Evolutionary conservation across 2,329 filamentous ascomycete genomes (phyloP), one percentile per base, ranked within the genome.

Genomic region (Escovopsis sp.): DNA sequence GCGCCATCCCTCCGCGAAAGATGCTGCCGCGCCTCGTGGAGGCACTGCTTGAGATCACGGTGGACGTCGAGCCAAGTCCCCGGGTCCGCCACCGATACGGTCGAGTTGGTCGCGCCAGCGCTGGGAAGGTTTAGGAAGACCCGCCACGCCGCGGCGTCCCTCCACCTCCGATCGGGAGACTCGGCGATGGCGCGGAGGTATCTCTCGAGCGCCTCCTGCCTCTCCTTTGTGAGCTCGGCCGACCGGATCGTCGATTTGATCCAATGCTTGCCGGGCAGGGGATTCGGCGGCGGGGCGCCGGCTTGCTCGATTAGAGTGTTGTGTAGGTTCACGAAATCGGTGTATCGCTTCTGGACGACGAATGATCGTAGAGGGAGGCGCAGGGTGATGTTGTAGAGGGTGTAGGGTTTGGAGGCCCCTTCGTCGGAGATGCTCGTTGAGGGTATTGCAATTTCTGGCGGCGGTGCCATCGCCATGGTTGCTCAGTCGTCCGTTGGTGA

Each of bases 301-400:
- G 79, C 72, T 39, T 76, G 65, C 34, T 70, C 63, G 15, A 68
- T 67, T 8, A 93, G 70, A 4, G 71, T 62, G 27, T 66, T 59
- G 62, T 91, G 76, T 13, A 93, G 75, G 37, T 68, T 58, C 42
- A 67, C 65, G 55, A 91, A 91, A 57, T 91, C 84, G 41, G 79
- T 85, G 67, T 89, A 93, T 52, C 84, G 81, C 61, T 88, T 89
- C 53, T 79, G 76, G 5, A 87, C 69, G 48, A 82, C 79, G 52
- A 81, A 83, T 5, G 81, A 82, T 38, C 81, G 77, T 12, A 89
- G 71, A 0, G 84, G 84, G 1, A 87, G 76, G 39, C 82, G 78
- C 45, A 91, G 69, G 16, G 76, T 79, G 59, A 88, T 80, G 58
- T 84, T 84, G 67, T 88, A 89, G 48, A 81, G 71, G 0, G 83